A percentile compares a stretch with the other conserved stretches of the same genome.
These are phyloP conservation scores for Sphenostylis stenocarpa DNA, from an alignment of 306 rosid species.

Conservation along the genomic window DNA sequence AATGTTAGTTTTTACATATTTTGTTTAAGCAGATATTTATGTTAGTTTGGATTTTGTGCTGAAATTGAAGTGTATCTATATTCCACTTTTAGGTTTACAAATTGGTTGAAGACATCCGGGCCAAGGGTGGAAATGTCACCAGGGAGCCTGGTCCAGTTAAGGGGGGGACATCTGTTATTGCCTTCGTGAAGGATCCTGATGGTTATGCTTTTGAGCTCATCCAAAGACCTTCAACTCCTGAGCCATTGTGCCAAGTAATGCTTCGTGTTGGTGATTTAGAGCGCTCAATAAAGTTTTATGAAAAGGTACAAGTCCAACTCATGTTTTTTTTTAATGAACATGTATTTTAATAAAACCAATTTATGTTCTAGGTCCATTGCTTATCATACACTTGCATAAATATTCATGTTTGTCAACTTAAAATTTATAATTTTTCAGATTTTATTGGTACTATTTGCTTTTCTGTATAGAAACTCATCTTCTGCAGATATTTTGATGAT, in stretches of 20 bases:
- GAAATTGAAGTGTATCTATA: slow-evolving; percentile 23
- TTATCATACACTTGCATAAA: no score
- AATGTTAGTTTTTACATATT: no score
- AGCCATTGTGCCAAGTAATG: slow-evolving; percentile 95
- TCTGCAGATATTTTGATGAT: background rate
- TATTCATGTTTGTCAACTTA: no score
- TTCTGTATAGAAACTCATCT: background rate
- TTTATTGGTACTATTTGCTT: background rate
- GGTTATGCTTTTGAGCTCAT: slow-evolving; percentile 84
- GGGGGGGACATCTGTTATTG: slow-evolving; percentile 75
- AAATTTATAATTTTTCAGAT: background rate
- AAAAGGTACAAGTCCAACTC: no score
- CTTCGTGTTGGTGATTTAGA: slow-evolving; percentile 96
- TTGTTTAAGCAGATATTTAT: no score
- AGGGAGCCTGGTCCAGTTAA: slow-evolving; percentile 93
- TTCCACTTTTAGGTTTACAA: slow-evolving; percentile 63
- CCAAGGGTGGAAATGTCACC: slow-evolving; percentile 76
- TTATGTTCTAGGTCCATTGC: no score
- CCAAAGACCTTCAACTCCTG: slow-evolving; percentile 76
- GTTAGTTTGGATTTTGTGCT: no score
- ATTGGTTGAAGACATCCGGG: slow-evolving; percentile 68
- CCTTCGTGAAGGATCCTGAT: slow-evolving; percentile 94
- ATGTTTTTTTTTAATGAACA: no score
- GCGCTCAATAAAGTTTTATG: slow-evolving; percentile 85
- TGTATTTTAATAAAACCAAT: no score